These are phyloP conservation scores for Nasturtium officinale DNA, from an alignment of 345 rosid species.

Conservation along the genomic window DNA sequence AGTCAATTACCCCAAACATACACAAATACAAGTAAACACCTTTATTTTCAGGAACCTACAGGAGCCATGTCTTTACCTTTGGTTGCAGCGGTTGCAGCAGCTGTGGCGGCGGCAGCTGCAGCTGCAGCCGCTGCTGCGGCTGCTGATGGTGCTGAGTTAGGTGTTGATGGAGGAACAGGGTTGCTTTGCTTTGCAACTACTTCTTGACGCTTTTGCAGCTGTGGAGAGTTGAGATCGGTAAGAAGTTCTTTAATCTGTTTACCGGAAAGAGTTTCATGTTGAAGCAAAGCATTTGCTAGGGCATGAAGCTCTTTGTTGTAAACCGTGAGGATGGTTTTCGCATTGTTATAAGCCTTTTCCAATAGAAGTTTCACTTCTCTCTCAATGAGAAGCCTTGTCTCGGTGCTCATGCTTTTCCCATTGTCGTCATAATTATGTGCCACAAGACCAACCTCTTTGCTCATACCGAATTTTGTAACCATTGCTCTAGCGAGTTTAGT, in stretches of 20 bases:
- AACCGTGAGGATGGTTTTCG: conserved; percentile 75
- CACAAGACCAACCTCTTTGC: conserved; percentile 84
- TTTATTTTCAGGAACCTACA: conserved; percentile 65
- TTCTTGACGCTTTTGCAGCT: conserved; percentile 56
- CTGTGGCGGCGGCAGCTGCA: conserved; percentile 58
- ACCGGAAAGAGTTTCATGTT: conserved; percentile 78
- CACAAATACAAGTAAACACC: conserved; percentile 35
- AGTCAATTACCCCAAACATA: conserved; percentile 30
- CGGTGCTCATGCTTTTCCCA: conserved; percentile 98
- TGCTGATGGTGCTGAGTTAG: conserved; percentile 74
- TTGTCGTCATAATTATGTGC: conserved; percentile 75
- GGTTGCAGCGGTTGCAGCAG: conserved; percentile 73
- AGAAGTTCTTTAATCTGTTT: conserved; percentile 75
- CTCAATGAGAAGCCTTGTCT: conserved; percentile 90
- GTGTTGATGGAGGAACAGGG: conserved; percentile 73
- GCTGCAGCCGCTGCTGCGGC: conserved; percentile 71
- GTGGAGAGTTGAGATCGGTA: conserved; percentile 66
- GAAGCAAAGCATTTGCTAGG: conserved; percentile 82
- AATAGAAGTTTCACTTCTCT: conserved; percentile 69
- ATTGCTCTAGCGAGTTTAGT: conserved; percentile 79
- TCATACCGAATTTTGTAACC: conserved; percentile 94
- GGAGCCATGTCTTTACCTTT: conserved; percentile 81
- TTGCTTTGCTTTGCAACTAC: conserved; percentile 57
- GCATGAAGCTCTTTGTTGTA: conserved; percentile 78
- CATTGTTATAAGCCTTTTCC: conserved; percentile 87